Evolutionary conservation across 768 basidiomycete species (phyloP), one percentile per base, ranked within the genome.

Genomic region (Mycena sanguinolenta): DNA sequence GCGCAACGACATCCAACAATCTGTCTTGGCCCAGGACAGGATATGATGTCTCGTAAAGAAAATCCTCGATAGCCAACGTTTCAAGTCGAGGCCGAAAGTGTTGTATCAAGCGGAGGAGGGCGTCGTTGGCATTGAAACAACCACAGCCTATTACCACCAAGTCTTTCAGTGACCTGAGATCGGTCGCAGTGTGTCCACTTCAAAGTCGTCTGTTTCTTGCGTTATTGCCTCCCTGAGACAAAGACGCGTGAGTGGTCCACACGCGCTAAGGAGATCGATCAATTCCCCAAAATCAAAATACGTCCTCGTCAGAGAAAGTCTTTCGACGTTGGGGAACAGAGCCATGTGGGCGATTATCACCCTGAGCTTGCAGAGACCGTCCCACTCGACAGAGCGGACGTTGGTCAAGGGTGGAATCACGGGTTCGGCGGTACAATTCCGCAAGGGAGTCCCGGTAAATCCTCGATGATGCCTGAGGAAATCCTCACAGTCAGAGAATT

Each of bases 311-410:
- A 69, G 54, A 32, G 4, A 19, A 6, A 58, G 27, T 16, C n/a
- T 32, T 21, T 36, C 16, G 25, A 63, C 7, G 21, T 52, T 62
- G 5, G 61, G 67, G 49, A 69, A 63, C 44, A 63, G 27, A n/a
- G 67, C 46, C 67, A 69, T 63, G 36, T 63, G 30, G 3, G 60
- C 60, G 13, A 57, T 17, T 27, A 21, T 19, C 44, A 58, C 58
- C 21, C 6, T 19, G 54, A 57, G 12, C 23, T 3, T 38, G 0
- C 9, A 10, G 32, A 46, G 7, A 19, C 14, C 12, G 3, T 23
- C n/a, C 58, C 58, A 46, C 32, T 60, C 44, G 21, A 60, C 58
- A 1, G 21, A 4, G 21, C 10, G 21, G 44, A 49, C 58, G 30
- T 13, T 21, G 23, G 42, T 19, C 44, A 49, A 30, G 44, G 44